These are phyloP conservation scores for Lodderomyces margitis DNA, from an alignment of 1,139 yeast species.

Conservation along the genomic window DNA sequence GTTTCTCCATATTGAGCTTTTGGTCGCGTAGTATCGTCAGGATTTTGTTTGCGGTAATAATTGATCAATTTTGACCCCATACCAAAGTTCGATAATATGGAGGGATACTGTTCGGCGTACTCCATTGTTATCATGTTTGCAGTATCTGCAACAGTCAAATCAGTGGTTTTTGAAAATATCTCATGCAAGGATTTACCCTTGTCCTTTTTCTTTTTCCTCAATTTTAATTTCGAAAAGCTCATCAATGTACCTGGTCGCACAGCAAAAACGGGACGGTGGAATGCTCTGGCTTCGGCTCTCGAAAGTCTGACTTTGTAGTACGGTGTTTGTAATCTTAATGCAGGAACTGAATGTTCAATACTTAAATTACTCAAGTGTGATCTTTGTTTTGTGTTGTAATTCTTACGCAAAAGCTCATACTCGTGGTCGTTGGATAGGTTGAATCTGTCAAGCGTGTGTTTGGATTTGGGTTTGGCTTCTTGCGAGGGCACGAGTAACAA, in stretches of 20 bases:
- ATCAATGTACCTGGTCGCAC: constrained; percentile 78
- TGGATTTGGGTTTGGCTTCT: constrained; percentile 12
- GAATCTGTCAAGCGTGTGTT: constrained; percentile 42
- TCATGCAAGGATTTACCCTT: constrained; percentile 79
- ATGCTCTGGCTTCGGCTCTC: constrained; percentile 68
- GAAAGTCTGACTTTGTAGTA: constrained; percentile 79
- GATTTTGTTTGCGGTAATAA: constrained; percentile 81
- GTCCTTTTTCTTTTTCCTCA: constrained; percentile 87
- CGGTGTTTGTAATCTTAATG: constrained; percentile 84
- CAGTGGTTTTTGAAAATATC: constrained; percentile 66
- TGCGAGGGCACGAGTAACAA: constrained; percentile 57
- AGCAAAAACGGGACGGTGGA: constrained; percentile 76
- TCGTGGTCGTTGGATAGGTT: constrained; percentile 86
- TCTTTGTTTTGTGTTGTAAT: constrained; percentile 88
- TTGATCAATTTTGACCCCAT: constrained; percentile 95
- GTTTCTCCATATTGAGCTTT: constrained; percentile 92
- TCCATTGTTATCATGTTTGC: constrained; percentile 79
- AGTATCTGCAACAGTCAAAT: constrained; percentile 81
- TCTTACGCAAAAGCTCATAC: constrained; percentile 78
- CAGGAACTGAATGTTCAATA: constrained; percentile 91
- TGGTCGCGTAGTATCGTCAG: constrained; percentile 84
- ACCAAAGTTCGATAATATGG: constrained; percentile 82
- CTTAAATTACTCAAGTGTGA: constrained; percentile 88
- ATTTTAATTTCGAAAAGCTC: constrained; percentile 70
- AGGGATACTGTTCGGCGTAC: constrained; percentile 87